Evolutionary conservation across 2,329 filamentous ascomycete species (phyloP).

Genomic region (Aspergillus hortae): DNA sequence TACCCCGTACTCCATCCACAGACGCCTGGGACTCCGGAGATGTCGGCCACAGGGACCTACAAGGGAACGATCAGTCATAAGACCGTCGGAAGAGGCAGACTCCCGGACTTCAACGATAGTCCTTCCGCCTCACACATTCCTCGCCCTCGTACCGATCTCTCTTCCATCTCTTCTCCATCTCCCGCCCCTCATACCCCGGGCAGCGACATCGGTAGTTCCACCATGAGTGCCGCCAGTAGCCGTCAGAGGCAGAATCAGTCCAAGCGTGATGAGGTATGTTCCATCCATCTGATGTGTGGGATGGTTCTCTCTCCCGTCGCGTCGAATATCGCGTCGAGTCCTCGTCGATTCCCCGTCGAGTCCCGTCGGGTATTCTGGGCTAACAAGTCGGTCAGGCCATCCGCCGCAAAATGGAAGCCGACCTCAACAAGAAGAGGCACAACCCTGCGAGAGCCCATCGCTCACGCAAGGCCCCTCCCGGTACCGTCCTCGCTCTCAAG

Average conservation of each 20-base stretch:
- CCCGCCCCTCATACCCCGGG: constrained; percentile 36
- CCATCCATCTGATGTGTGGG: not conserved
- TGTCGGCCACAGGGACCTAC: constrained; percentile 59
- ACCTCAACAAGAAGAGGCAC: constrained; percentile 96
- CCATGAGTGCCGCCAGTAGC: constrained; percentile 83
- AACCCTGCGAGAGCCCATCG: constrained; percentile 73
- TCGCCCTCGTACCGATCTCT: constrained; percentile 55
- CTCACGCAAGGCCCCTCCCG: constrained; percentile 88
- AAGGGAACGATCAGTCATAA: constrained; percentile 53
- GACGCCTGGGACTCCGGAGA: constrained; percentile 22
- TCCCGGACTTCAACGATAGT: constrained; percentile 52
- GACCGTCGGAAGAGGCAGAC: constrained; percentile 52
- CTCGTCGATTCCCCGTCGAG: too few species aligned
- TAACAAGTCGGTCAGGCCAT: constrained; percentile 65
- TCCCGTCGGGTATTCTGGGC: not conserved
- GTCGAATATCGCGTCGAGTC: too few species aligned
- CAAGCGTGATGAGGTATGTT: constrained; percentile 88
- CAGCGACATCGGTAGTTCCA: constrained; percentile 59
- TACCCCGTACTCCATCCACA: not conserved
- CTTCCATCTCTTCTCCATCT: constrained; percentile 24
- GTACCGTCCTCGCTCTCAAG: constrained; percentile 91
- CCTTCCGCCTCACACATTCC: constrained; percentile 55
- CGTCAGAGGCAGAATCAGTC: constrained; percentile 91
- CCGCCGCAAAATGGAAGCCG: constrained; percentile 91
- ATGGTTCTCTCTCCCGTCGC: too few species aligned